These are phyloP conservation scores for Epithemia pelagica DNA, from an alignment of 108 stramenopile genomes.

Conservation along the genomic window DNA sequence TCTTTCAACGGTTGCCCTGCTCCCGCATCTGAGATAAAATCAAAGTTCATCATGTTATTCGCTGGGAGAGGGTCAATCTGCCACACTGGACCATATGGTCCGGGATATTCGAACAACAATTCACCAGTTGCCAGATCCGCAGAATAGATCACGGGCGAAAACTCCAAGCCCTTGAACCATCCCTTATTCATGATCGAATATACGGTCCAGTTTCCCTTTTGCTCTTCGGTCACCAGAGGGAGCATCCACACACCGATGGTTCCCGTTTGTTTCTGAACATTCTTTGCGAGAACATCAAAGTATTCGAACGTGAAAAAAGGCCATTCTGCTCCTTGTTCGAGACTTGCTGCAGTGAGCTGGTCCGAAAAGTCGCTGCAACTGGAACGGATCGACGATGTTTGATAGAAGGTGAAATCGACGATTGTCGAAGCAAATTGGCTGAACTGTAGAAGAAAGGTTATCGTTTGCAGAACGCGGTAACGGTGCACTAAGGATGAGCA, in stretches of 20 bases:
- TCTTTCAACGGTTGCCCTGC: not conserved
- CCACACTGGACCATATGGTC: constrained; percentile 3
- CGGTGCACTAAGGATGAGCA: not conserved
- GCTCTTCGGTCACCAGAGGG: not conserved
- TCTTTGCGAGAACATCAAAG: constrained; percentile 3
- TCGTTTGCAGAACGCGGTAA: too few relatives aligned
- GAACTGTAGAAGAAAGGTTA: too few relatives aligned
- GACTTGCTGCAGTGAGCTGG: not conserved
- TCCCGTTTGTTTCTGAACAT: not conserved
- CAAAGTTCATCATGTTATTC: not conserved
- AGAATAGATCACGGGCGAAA: not conserved
- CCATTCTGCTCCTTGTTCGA: not conserved
- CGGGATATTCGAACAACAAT: not conserved
- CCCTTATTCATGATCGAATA: not conserved
- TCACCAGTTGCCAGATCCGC: not conserved
- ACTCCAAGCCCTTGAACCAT: not conserved
- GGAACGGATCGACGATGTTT: not conserved
- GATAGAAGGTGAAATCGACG: not conserved
- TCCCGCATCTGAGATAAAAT: not conserved
- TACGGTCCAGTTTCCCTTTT: not conserved
- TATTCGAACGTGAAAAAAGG: constrained; percentile 8
- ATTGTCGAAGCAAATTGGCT: not conserved
- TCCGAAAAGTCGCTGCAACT: not conserved
- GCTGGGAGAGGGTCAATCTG: not conserved
- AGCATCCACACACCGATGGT: not conserved